Evolutionary conservation across 495 filamentous ascomycete species (phyloP).

Genomic region (Podospora pseudoanserina): DNA sequence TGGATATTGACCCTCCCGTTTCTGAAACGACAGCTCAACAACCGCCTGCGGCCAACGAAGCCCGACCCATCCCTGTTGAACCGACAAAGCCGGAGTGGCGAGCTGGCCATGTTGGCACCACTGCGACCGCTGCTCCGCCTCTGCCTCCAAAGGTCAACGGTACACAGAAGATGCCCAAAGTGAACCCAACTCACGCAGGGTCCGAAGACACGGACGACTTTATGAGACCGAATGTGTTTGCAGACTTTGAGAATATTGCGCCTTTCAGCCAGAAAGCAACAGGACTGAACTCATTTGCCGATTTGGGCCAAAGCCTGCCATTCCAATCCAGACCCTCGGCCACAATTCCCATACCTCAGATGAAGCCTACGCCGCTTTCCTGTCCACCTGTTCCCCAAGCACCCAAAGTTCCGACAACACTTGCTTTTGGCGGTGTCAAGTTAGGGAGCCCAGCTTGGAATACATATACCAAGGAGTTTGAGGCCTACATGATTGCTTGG

Average conservation of each 20-base stretch:
- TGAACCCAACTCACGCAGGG: conserved; percentile 28
- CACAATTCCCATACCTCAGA: conserved; percentile 37
- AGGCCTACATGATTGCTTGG: conserved; percentile 67
- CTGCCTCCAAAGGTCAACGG: conserved; percentile 16
- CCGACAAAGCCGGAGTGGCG: conserved; percentile 50
- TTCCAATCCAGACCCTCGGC: conserved; percentile 63
- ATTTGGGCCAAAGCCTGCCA: conserved; percentile 64
- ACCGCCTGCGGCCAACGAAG: conserved; percentile 24
- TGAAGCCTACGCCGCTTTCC: conserved; percentile 38
- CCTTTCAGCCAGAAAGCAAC: conserved; percentile 55
- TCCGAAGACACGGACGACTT: conserved; percentile 46
- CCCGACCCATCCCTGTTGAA: conserved; percentile 46
- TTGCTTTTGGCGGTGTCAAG: conserved; percentile 35
- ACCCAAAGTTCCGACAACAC: conserved; percentile 41
- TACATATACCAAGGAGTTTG: conserved; percentile 60
- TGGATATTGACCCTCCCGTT: conserved; percentile 54
- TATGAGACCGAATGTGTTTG: conserved; percentile 49
- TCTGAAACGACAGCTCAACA: conserved; percentile 18
- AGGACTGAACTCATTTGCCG: conserved; percentile 61
- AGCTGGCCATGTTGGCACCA: conserved; percentile 37
- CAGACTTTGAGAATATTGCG: conserved; percentile 61
- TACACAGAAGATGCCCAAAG: conserved; percentile 18
- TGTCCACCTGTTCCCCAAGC: conserved; percentile 63
- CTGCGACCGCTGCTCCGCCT: conserved; percentile 18
- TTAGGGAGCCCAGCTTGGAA: conserved; percentile 51